Evolutionary conservation across 2,329 filamentous ascomycete species (phyloP).

Genomic region (Sarocladium strictum): DNA sequence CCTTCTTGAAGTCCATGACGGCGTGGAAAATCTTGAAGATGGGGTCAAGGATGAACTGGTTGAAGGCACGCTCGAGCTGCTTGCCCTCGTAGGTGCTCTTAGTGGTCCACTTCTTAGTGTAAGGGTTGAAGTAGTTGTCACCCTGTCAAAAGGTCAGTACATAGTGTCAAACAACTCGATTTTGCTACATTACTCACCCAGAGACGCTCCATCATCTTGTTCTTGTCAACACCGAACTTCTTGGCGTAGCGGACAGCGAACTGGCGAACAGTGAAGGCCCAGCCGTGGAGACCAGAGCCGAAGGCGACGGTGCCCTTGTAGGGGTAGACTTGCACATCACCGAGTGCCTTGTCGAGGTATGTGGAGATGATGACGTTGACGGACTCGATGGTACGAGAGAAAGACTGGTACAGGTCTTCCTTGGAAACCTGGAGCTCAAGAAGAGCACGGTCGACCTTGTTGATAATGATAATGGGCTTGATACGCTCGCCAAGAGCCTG

Average conservation of each 20-base stretch:
- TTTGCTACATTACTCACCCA: conserved; percentile 67
- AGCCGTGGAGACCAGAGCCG: conserved; percentile 99
- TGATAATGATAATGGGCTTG: conserved; percentile 99
- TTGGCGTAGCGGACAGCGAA: conserved; percentile 95
- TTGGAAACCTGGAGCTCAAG: conserved; percentile 98
- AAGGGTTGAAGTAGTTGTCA: conserved; percentile 99
- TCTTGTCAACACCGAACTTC: conserved; percentile 99
- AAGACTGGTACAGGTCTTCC: conserved; percentile 99
- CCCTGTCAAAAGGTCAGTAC: conserved; percentile 40
- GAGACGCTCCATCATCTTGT: conserved; percentile 99
- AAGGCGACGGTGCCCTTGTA: conserved; percentile 97
- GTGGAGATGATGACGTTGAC: conserved; percentile 99
- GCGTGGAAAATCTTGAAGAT: conserved; percentile 98
- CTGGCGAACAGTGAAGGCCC: conserved; percentile 98
- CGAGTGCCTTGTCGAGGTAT: conserved; percentile 93
- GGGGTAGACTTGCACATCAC: conserved; percentile 98
- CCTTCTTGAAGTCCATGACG: conserved; percentile 99
- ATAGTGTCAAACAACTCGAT: no score
- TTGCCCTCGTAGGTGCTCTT: conserved; percentile 84
- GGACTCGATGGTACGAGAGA: conserved; percentile 98
- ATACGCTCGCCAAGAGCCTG: conserved; percentile 99
- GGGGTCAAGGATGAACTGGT: conserved; percentile 98
- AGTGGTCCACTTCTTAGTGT: conserved; percentile 99
- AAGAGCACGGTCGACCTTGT: conserved; percentile 99
- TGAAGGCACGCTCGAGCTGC: conserved; percentile 95